phyloP scores from a whole-genome alignment of 2,329 filamentous ascomycete species.

The Arthrobotrys megalospora region DNA sequence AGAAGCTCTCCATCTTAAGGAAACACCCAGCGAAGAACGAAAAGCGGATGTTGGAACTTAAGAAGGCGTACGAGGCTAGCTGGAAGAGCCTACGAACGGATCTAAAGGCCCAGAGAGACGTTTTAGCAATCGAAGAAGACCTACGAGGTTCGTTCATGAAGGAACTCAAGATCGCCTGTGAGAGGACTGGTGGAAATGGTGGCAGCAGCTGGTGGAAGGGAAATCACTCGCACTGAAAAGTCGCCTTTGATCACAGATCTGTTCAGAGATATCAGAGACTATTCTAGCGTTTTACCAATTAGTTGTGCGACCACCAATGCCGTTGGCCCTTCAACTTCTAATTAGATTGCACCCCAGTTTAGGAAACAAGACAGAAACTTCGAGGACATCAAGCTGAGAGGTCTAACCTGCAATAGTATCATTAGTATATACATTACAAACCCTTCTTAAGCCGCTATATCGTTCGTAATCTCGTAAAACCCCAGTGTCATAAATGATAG shows the following conservation, averaged over 20 bases:
- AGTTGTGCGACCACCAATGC: too few relatives aligned
- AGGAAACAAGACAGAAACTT: background rate
- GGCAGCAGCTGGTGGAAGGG: conserved; percentile 34
- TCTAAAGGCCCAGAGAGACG: conserved; percentile 49
- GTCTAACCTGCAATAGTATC: conserved; percentile 35
- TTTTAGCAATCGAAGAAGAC: conserved; percentile 50
- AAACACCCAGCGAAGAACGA: conserved; percentile 37
- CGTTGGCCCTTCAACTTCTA: background rate
- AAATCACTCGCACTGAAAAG: conserved; percentile 1
- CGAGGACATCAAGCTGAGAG: background rate
- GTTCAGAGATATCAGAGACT: too few relatives aligned
- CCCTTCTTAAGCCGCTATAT: conserved; percentile 6
- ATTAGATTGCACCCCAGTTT: background rate
- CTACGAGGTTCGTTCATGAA: conserved; percentile 40
- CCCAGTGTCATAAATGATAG: background rate
- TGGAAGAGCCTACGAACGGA: conserved; percentile 45
- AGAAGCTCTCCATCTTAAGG: conserved; percentile 20
- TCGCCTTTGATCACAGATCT: background rate
- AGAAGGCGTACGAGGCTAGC: conserved; percentile 43
- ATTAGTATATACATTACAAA: conserved; percentile 45
- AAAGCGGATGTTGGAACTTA: conserved; percentile 28
- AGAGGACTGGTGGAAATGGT: conserved; percentile 1
- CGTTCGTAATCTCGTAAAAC: conserved; percentile 25
- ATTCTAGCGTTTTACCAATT: too few relatives aligned
- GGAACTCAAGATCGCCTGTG: conserved; percentile 35